Evolutionary conservation across 2,329 filamentous ascomycete genomes (phyloP), one percentile per base, ranked within the genome.

Genomic region (Exophiala sp.): DNA sequence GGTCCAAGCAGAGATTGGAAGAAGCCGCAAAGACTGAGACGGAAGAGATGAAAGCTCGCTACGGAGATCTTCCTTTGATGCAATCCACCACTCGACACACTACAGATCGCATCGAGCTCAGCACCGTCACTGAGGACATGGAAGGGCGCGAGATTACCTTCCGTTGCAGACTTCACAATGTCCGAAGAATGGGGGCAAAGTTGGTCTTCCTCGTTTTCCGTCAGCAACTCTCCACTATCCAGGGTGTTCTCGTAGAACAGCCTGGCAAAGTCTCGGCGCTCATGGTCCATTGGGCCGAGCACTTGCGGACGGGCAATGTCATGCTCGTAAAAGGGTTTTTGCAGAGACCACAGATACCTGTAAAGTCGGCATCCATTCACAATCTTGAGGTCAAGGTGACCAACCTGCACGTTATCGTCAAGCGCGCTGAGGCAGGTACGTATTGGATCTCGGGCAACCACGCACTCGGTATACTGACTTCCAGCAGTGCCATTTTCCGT

Each of bases 241-340:
- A 96, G 67, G 89, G 88, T 55, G 86, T 95, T 2, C 73, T 96
- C 34, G 73, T 80, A 18, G 71, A 74, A 53, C 73, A 78, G 58
- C 72, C 81, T 57, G 78, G 80, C 5, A 72, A 73, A 41, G 76
- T 86, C 9, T 84, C 85, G 1, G 76, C 81, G 50, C 78, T 85
- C 61, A 91, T 95, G 77, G 76, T 95, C 22, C 83, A 86, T 63
- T 95, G 88, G 86, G 86, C 87, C 2, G 86, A 94, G 68, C 87
- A 88, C 64, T 73, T 95, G 39, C 82, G 84, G 47, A 73, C 83
- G 4, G 90, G 94, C 64, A 85, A 82, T 6, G 78, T 95, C 43
- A 81, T 95, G 3, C 79, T 86, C 50, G 81, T 95, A 48, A 81
- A 78, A 45, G 90, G 88, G 51, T 78, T 78, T 1, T 69, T 95